Conservation (phyloP, 805 yeast species). For the Dipodascopsis uninucleata region DNA sequence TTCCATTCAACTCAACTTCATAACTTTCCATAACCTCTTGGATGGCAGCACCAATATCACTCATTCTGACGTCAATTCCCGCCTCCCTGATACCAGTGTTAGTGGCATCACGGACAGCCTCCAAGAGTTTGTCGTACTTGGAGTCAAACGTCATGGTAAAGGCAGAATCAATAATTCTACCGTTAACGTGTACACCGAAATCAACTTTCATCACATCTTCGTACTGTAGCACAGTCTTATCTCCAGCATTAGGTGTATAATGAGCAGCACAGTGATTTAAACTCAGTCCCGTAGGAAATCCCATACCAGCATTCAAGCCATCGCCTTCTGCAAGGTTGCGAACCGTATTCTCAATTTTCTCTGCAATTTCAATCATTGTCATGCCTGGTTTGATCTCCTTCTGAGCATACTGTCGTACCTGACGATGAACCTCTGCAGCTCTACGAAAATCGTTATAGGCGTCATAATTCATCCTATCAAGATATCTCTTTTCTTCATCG, state of each 20-base stretch:
- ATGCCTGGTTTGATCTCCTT: constrained; percentile 81
- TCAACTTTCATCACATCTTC: constrained; percentile 97
- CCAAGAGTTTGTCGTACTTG: constrained; percentile 71
- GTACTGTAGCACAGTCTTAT: constrained; percentile 69
- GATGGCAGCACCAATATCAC: constrained; percentile 92
- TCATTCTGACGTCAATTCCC: constrained; percentile 91
- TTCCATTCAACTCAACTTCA: constrained; percentile 87
- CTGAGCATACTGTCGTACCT: constrained; percentile 79
- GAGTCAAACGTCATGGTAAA: constrained; percentile 86
- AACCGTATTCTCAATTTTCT: constrained; percentile 79
- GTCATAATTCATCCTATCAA: constrained; percentile 57
- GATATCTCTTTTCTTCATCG: constrained; percentile 77
- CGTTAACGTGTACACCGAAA: constrained; percentile 94
- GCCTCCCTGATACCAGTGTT: constrained; percentile 89
- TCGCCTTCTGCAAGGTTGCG: constrained; percentile 66
- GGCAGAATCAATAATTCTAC: constrained; percentile 91
- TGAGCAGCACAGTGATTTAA: constrained; percentile 95
- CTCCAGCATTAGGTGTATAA: constrained; percentile 95
- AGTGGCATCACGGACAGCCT: constrained; percentile 90
- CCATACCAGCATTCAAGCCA: constrained; percentile 71
- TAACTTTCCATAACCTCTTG: constrained; percentile 97
- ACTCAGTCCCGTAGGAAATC: constrained; percentile 97
- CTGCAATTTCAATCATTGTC: constrained; percentile 86
- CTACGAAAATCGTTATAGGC: constrained; percentile 87
- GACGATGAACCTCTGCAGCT: constrained; percentile 93